Conservation (phyloP, 768 basidiomycete genomes). For the Boletus sensibilis region DNA sequence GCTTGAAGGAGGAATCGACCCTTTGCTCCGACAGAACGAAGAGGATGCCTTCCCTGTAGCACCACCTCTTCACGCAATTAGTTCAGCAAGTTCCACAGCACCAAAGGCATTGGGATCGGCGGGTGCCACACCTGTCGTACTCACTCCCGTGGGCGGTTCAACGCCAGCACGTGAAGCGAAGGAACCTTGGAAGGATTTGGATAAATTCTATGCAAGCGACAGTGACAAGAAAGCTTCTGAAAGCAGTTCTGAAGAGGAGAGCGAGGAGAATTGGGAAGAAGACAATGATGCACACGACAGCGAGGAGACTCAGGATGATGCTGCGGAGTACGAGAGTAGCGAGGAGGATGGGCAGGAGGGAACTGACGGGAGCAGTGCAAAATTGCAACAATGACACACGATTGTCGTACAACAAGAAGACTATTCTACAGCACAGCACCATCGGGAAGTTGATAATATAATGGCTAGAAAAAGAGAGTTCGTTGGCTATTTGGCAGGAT, state of each 20-base stretch:
- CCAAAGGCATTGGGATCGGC: slow-evolving; percentile 32
- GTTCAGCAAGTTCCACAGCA: slow-evolving; percentile 33
- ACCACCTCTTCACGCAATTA: slow-evolving; percentile 40
- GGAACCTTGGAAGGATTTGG: slow-evolving; percentile 57
- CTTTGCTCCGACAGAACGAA: slow-evolving; percentile 66
- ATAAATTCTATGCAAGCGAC: slow-evolving; percentile 67
- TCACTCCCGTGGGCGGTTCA: slow-evolving; percentile 53
- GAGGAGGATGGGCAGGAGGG: slow-evolving; percentile 20
- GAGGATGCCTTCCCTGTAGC: slow-evolving; percentile 45
- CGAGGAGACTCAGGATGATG: slow-evolving; percentile 33
- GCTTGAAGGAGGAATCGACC: slow-evolving; percentile 83
- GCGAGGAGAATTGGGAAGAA: slow-evolving; percentile 34
- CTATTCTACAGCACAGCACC: slow-evolving; percentile 38
- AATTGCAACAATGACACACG: slow-evolving; percentile 11
- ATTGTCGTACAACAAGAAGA: neutral
- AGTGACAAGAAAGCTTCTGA: slow-evolving; percentile 36
- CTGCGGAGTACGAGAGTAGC: slow-evolving; percentile 16
- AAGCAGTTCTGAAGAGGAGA: slow-evolving; percentile 27
- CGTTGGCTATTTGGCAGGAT: neutral
- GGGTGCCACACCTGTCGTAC: slow-evolving; percentile 46
- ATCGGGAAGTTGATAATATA: slow-evolving; percentile 53
- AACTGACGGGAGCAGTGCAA: slow-evolving; percentile 16
- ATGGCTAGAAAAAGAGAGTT: slow-evolving; percentile 35
- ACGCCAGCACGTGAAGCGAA: slow-evolving; percentile 46
- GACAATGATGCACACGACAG: slow-evolving; percentile 25